Percentiles rank a stretch among this genome's conserved stretches.
Conservation (phyloP, 805 yeast genomes). For the Saccharomycopsis malanga region DNA sequence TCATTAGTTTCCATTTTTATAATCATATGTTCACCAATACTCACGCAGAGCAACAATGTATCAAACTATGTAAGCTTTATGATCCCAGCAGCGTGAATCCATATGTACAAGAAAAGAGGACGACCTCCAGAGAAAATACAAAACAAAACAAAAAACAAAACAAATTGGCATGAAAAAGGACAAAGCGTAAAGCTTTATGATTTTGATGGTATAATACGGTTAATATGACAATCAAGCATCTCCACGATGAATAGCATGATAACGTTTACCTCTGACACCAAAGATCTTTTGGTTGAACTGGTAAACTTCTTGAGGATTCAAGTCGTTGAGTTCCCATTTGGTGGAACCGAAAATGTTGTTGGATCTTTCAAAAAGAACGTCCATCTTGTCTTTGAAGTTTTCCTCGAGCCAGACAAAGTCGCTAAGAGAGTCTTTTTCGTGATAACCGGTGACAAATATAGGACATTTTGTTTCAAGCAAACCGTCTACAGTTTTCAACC, state of each 20-base stretch:
- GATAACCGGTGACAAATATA: slow-evolving; percentile 83
- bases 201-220: too few species aligned
- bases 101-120: too few species aligned
- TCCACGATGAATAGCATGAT: slow-evolving; percentile 63
- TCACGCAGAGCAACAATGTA: too few species aligned
- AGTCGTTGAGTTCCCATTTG: slow-evolving; percentile 90
- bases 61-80: too few species aligned
- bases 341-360: slow-evolving; percentile 76
- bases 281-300: slow-evolving; percentile 85
- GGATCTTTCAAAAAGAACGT: slow-evolving; percentile 67
- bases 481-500: slow-evolving; percentile 81
- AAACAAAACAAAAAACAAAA: too few species aligned
- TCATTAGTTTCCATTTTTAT: too few species aligned
- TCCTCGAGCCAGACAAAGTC: slow-evolving; percentile 67
- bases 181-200: too few species aligned
- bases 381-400: slow-evolving; percentile 69
- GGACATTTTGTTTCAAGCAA: slow-evolving; percentile 91
- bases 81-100: too few species aligned
- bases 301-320: slow-evolving; percentile 87
- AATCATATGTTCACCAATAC: too few species aligned
- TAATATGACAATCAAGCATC: too few species aligned
- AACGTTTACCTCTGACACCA: slow-evolving; percentile 94
- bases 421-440: slow-evolving; percentile 58
- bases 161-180: too few species aligned
- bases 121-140: too few species aligned